phyloP scores from a whole-genome alignment of 306 rosid species.

The Sicyos edulis region DNA sequence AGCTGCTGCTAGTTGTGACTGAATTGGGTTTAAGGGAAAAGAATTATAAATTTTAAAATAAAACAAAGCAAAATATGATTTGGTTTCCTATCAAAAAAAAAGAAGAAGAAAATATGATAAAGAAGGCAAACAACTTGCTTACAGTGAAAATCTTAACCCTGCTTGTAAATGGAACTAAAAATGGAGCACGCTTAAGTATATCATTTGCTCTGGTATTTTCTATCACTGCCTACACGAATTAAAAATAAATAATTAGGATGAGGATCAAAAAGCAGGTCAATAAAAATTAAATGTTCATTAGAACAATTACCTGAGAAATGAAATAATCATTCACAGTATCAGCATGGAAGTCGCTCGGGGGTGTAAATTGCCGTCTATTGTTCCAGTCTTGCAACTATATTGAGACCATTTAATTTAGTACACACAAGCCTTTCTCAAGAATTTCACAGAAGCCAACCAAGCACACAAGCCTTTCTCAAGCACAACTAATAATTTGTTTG shows the following conservation, averaged over 20 bases:
- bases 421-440: background rate
- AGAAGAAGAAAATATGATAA: background rate
- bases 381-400: conserved; percentile 97
- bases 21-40: conserved; percentile 29
- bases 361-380: conserved; percentile 78
- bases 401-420: conserved; percentile 21
- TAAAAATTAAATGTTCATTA: conserved; percentile 17
- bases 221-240: conserved; percentile 49
- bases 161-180: conserved; percentile 95
- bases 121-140: conserved; percentile 29
- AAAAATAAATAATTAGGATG: conserved; percentile 8
- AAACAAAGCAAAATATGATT: background rate
- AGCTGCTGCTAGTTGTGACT: conserved; percentile 91
- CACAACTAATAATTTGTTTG: too few species aligned
- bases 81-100: too few species aligned
- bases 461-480: too few species aligned
- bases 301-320: conserved; percentile 77
- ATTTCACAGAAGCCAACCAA: background rate
- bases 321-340: conserved; percentile 95
- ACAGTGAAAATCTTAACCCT: conserved; percentile 94
- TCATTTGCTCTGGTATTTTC: conserved; percentile 90
- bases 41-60: conserved; percentile 12
- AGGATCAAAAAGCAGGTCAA: conserved; percentile 11
- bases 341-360: conserved; percentile 84
- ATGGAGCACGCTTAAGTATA: conserved; percentile 85